These are phyloP conservation scores for Hyparrhenia diplandra DNA, from an alignment of 176 grass and related monocot genomes.

Conservation along the genomic window DNA sequence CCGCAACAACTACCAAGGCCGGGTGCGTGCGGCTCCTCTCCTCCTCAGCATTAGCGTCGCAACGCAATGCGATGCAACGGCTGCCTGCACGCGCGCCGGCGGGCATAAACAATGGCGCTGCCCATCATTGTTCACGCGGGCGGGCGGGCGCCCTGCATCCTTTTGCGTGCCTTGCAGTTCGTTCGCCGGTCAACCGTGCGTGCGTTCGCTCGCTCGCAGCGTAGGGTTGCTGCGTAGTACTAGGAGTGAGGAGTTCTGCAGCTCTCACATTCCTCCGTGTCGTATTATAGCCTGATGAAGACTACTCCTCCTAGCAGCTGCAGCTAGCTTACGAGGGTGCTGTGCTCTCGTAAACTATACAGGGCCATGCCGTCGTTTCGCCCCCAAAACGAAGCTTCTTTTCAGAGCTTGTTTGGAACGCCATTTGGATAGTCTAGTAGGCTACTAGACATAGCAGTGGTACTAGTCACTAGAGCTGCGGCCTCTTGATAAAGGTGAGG, in stretches of 20 bases:
- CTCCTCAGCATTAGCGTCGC: background rate
- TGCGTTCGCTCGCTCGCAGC: background rate
- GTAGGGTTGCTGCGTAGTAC: background rate
- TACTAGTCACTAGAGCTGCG: background rate
- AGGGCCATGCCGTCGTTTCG: background rate
- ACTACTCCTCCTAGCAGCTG: background rate
- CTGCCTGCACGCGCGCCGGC: background rate
- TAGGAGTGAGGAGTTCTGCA: no score
- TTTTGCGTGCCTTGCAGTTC: conserved; percentile 4
- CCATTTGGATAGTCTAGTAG: background rate
- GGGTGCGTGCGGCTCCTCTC: conserved; percentile 21
- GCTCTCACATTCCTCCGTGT: background rate
- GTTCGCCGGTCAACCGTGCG: background rate
- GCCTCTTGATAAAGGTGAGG: background rate
- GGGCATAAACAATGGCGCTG: background rate
- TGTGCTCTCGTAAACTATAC: background rate
- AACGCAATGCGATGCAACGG: no score
- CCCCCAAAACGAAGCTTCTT: conserved; percentile 13
- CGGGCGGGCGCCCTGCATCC: conserved; percentile 4
- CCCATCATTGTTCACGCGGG: conserved; percentile 28
- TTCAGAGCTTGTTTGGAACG: conserved; percentile 9
- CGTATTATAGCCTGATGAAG: background rate
- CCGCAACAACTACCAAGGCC: conserved; percentile 41
- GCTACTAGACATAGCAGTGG: background rate
- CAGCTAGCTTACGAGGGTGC: background rate